Base-by-base conservation (phyloP, 148 eudicot genomes). In the Camellia granthamiana region DNA sequence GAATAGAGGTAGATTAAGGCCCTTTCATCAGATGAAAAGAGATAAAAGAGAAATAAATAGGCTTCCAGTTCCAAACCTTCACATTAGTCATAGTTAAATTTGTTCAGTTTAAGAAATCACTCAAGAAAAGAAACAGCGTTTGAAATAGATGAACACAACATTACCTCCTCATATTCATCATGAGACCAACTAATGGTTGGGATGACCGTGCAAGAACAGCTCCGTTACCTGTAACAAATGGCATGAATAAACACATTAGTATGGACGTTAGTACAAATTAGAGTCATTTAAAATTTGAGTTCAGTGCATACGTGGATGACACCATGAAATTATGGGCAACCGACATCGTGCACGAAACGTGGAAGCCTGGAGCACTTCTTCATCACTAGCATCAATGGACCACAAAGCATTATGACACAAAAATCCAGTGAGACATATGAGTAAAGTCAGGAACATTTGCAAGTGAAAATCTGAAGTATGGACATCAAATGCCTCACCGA, bases 151-250 rank as follows among this genome's bases (percentile, higher is more conserved):
- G 62, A 19, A 69, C 4, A 51, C 2, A 65, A 9, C 46, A 75
- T 77, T 84, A 96, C 99, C 98, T 97, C 84, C 99, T 89, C 98
- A 92, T 92, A 88, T 92, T 97, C 99, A 96, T 96, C 99, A 97
- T 94, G 52, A 97, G 90, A 74, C 99, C 99, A 84, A 97, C 99
- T 79, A 97, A 82, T 77, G 99, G 99, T 84, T 97, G 99, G 49
- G 99, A 97, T 76, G 99, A 97, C 76, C 99, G 91, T 61, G 99
- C 99, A 74, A 97, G 91, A 79, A 97, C 99, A 77, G 99, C 99
- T 72, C 98, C 98, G 76, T 86, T 94, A 66, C 68, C 99, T 97
- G 82, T 62, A 81, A 61, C 51, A 75, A 55, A 85, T 30, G 54
- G 43, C 16, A 60, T 2, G 38, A 78, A 61, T 21, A 66, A 51